phyloP scores from a whole-genome alignment of 2,329 filamentous ascomycete genomes.

The Blumeriella jaapii region DNA sequence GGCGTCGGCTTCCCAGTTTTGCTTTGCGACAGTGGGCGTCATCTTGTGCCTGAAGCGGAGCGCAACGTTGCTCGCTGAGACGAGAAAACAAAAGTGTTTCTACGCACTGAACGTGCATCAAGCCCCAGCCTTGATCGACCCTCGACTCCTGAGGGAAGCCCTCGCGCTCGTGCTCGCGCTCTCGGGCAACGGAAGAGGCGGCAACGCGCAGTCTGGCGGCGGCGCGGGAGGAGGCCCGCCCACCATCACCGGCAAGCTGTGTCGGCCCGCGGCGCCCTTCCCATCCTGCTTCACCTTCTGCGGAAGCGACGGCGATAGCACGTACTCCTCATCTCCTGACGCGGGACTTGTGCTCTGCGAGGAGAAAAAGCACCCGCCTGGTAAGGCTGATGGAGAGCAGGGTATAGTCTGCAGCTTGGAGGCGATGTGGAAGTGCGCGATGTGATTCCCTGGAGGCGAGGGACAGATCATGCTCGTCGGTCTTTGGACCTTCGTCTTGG shows the following conservation, averaged over 20 bases:
- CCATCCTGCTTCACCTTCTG: conserved; percentile 6
- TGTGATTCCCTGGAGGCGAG: no score
- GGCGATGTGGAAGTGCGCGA: no score
- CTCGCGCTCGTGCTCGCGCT: conserved; percentile 6
- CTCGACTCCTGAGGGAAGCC: conserved; percentile 1
- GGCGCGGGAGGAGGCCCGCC: conserved; percentile 25
- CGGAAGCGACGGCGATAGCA: conserved; percentile 5
- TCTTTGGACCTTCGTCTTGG: not conserved
- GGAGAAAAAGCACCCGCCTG: no score
- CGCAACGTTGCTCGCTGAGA: no score
- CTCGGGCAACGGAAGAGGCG: conserved; percentile 22
- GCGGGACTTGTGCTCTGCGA: no score
- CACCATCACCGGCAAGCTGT: conserved; percentile 21
- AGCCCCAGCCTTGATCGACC: not conserved
- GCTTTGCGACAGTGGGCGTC: no score
- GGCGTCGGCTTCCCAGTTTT: no score
- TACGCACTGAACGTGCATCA: no score
- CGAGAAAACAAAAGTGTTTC: no score
- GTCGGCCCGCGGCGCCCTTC: conserved; percentile 14
- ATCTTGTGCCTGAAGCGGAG: no score
- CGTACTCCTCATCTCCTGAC: not conserved
- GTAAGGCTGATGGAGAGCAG: no score
- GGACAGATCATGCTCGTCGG: not conserved
- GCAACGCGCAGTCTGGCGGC: conserved; percentile 25
- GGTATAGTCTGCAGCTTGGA: no score